Evolutionary conservation across 2,329 filamentous ascomycete genomes (phyloP).

Genomic region (Pyrenochaeta sp.): DNA sequence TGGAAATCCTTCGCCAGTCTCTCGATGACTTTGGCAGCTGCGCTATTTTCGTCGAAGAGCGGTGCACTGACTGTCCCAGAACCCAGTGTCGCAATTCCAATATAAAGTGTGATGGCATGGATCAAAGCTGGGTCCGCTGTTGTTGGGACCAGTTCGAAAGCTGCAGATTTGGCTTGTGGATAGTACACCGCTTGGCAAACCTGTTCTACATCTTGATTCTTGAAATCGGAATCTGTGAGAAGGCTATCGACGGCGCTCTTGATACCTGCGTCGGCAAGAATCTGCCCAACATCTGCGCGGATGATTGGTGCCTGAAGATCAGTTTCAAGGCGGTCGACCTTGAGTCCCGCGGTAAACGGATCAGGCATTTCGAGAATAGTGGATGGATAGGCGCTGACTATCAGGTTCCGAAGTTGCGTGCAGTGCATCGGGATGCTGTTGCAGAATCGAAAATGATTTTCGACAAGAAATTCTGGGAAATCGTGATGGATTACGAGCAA

Average conservation of each 20-base stretch:
- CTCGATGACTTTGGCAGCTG: conserved; percentile 76
- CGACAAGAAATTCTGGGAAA: conserved; percentile 90
- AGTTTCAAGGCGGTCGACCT: conserved; percentile 79
- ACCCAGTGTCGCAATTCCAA: conserved; percentile 76
- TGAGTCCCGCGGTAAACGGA: conserved; percentile 75
- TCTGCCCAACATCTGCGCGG: conserved; percentile 67
- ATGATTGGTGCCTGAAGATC: conserved; percentile 73
- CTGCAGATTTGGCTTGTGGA: conserved; percentile 65
- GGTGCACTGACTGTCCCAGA: conserved; percentile 66
- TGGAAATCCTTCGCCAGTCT: conserved; percentile 78
- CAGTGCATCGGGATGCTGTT: conserved; percentile 83
- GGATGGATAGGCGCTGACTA: conserved; percentile 80
- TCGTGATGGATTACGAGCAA: conserved; percentile 90
- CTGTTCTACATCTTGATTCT: conserved; percentile 77
- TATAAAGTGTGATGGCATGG: conserved; percentile 83
- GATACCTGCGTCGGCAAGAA: conserved; percentile 61
- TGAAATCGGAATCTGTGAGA: conserved; percentile 64
- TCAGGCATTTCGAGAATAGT: conserved; percentile 76
- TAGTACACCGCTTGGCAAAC: conserved; percentile 77
- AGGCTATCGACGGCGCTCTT: conserved; percentile 62
- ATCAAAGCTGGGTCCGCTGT: conserved; percentile 75
- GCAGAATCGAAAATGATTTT: conserved; percentile 84
- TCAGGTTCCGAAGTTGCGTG: conserved; percentile 85
- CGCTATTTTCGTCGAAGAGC: conserved; percentile 69
- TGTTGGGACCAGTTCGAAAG: conserved; percentile 72